Evolutionary conservation across 2,329 filamentous ascomycete genomes (phyloP), one percentile per base, ranked within the genome.

Genomic region (Lachnellula cervina): DNA sequence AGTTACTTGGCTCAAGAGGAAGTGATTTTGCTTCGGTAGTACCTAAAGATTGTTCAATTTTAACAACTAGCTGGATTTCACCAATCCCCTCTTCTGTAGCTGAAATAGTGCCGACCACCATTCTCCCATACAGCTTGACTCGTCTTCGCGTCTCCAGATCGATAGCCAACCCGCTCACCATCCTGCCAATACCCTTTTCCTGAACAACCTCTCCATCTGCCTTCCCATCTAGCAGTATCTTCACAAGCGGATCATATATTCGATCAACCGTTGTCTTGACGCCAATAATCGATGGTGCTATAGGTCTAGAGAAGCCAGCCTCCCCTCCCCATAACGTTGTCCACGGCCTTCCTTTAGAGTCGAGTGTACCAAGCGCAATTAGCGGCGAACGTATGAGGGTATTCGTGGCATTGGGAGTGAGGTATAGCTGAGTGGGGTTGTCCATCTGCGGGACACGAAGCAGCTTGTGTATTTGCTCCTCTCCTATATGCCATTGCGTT

Each of bases 251-350:
- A 66, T 95, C 90, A 62, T 83, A 71, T 9, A 65, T 69, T 32
- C 73, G 73, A 61, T 89, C 85, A 3, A 90, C 83, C 0, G 76
- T 68, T 4, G 80, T 81, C 45, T 79, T 77, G 1, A 91, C 74
- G 1, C 83, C 88, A 3, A 95, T 75, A 9, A 89, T 77, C 1
- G 76, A 79, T 42, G 80, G 75, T 2, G 82, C 84, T 0, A 92
- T 72, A 0, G 82, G 79, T 48, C 79, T 76, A 0, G 83, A 82
- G 62, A 93, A 88, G 0, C 87, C 88, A 1, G 79, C 71, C 56
- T 85, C 76, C 16, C 90, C 90, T n/a, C 89, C 89, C 83, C 87
- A 88, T 7, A 95, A 60, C 0, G 87, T 87, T 16, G 86, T 87
- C 90, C 90, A 95, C 1, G 88, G 89, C 19, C 81, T 74, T 2